Base-by-base conservation (phyloP, 768 basidiomycete genomes). In the Tulasnella sp. region DNA sequence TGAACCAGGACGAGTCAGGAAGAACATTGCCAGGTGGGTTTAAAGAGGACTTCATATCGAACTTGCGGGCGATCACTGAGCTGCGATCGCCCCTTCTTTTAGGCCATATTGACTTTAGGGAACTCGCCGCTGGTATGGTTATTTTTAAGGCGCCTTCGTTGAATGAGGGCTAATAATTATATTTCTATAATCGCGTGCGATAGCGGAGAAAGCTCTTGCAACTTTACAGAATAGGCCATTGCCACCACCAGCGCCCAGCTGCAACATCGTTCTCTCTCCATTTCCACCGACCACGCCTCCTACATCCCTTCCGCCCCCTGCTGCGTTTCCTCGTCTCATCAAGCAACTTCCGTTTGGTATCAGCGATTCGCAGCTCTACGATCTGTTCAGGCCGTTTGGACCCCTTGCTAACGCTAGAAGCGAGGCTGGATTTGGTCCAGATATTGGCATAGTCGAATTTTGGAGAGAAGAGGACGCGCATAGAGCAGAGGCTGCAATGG, bases 171-270 rank as follows among this genome's bases (percentile, higher is more conserved):
- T 24, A 53, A 62, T 55, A 58, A 42, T 31, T 63, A 46, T 30
- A 10, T 41, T 29, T 49, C 46, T 64, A 49, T 38, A 58, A 52
- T 60, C 41, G 34, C 42, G 10, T 61, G 49, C 25, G 29, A 41
- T 42, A 92, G 91, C 91, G 63, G 89, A 92, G 72, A 92, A 90
- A 70, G 91, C 91, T 12, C 76, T 92, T 24, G 84, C 89, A 12
- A 91, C 84, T 9, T 75, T 92, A 49, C 85, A 91, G 70, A 79
- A 81, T 63, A 84, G 85, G 64, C 79, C 79, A 44, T 76, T 91
- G 43, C 84, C 82, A 10, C 79, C 75, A 53, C 67, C 81, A 22
- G 71, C 74, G 19, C 82, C 84, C 1, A 73, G 80, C 2, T 80
- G 82, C 1, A 71, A 74, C 54, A 75, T 92, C 49, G 76, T 82